Evolutionary conservation across 805 yeast species (phyloP).

Genomic region (Lachancea waltii): DNA sequence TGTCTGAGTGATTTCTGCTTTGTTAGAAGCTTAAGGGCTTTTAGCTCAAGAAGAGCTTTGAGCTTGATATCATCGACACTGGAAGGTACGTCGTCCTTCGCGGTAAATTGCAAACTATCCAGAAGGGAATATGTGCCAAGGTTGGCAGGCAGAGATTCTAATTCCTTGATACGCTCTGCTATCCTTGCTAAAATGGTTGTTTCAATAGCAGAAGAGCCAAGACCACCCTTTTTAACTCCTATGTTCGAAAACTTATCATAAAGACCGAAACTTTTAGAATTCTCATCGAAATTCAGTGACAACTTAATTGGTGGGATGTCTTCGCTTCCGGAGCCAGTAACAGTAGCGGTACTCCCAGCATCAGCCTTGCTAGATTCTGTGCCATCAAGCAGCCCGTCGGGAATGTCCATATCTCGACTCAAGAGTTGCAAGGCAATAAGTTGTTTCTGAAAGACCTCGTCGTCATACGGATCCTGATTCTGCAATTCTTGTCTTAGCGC

Average conservation of each 20-base stretch:
- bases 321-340: background rate
- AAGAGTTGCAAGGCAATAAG: conserved; percentile 56
- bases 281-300: conserved; percentile 27
- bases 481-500: conserved; percentile 24
- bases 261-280: conserved; percentile 29
- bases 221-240: conserved; percentile 31
- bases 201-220: conserved; percentile 50
- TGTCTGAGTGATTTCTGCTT: conserved; percentile 68
- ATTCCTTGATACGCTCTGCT: conserved; percentile 48
- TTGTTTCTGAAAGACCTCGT: conserved; percentile 48
- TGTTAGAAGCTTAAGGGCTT: conserved; percentile 55
- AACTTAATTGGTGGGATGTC: conserved; percentile 20
- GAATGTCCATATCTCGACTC: conserved; percentile 60
- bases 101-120: conserved; percentile 36
- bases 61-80: conserved; percentile 54
- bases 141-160: conserved; percentile 64
- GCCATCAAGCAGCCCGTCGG: conserved; percentile 42
- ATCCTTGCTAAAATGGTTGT: conserved; percentile 47
- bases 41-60: conserved; percentile 64
- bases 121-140: conserved; percentile 50
- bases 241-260: conserved; percentile 23
- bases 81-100: conserved; percentile 41
- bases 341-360: background rate
- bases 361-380: background rate
- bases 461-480: conserved; percentile 35